Evolutionary conservation across 192 early-diverging fungal genomes (phyloP), one percentile per base, ranked within the genome.

Genomic region (Lobulomyces angularis): DNA sequence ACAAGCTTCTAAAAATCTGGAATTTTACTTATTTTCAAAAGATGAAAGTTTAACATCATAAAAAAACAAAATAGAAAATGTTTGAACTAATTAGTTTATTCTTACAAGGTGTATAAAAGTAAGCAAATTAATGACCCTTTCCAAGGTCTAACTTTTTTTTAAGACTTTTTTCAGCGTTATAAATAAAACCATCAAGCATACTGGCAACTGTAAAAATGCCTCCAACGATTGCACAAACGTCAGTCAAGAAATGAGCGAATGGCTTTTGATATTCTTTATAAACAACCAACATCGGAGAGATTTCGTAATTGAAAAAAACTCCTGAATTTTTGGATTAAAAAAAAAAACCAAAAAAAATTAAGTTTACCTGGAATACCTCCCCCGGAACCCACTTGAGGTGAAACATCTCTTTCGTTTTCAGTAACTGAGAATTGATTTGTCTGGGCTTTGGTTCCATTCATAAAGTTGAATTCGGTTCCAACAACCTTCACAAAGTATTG

Each of bases 381-480:
- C 31, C 35, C 6, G 35, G n/a, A 3, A 8, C 21, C 52, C 39
- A 40, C 19, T 26, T 7, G 42, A 24, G 35, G 49, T 22, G 39
- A 46, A 9, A 85, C 39, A 32, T 67, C 65, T 17, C 78, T 62
- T 45, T 84, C 79, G 59, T 86, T 79, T 59, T 92, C 84, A 1
- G 90, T 97, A 5, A 82, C 84, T 17, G 91, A 87, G 53, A 86
- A 95, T 59, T 97, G 90, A 60, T 97, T 97, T 3, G 90, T 90
- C 48, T 64, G 65, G 12, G 86, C 58, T n/a, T 59, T 65, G 6
- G 59, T 55, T 31, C 77, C 75, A 52, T 83, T 77, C 33, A 80
- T 45, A 59, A 70, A 88, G 14, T 58, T 38, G 50, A 85, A 68
- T 37, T 85, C 72, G 3, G 90, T 95, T 27, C 82, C 78, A 1